Base-by-base conservation (phyloP, 1,139 yeast species). In the Magnusiomyces tetraspermus region DNA sequence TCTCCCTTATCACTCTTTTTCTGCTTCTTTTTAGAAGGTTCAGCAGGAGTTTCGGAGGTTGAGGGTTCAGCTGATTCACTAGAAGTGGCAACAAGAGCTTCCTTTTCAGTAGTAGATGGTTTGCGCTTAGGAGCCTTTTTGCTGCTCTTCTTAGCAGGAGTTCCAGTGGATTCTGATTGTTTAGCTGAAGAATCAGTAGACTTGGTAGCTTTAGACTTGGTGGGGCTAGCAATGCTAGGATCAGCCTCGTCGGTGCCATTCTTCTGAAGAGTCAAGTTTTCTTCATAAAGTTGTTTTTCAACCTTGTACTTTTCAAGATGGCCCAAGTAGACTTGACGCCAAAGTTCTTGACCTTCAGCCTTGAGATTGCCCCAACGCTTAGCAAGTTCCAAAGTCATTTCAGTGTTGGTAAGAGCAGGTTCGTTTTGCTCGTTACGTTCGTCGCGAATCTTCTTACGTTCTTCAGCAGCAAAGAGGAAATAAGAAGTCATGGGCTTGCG, bases 301-400 rank as follows among this genome's bases (percentile, higher is more conserved):
- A 70, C 74, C 60, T 82, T 83, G 69, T 87, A 87, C 53, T 70
- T 73, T 59, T 72, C 78, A 67, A 83, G 75, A 61, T 85, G 86
- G 52, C 76, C 76, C 58, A 77, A 79, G 67, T 88, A 87, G 57
- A 82, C 79, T 60, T 78, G 79, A 66, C 83, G 85, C 92, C 94
- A 89, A 60, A 78, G 77, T 55, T 76, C 78, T 68, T 84, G 85
- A 64, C 85, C 92, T 33, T 72, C 77, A 21, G 78, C 84, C 52
- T 81, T 65, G 64, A 88, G 72, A 48, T 74, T 77, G 62, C 80
- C 79, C 96, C 96, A 89, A 66, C 82, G 79, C 61, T 78, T 81
- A 52, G 92, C 82, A 60, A 88, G 82, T 61, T 83, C 82, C 61
- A 80, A 82, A 48, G 94, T 85, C 71, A 87, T 78, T 61, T 86